These are phyloP conservation scores for Kodamaea sp. DNA, from an alignment of 1,139 yeast genomes.

Conservation along the genomic window DNA sequence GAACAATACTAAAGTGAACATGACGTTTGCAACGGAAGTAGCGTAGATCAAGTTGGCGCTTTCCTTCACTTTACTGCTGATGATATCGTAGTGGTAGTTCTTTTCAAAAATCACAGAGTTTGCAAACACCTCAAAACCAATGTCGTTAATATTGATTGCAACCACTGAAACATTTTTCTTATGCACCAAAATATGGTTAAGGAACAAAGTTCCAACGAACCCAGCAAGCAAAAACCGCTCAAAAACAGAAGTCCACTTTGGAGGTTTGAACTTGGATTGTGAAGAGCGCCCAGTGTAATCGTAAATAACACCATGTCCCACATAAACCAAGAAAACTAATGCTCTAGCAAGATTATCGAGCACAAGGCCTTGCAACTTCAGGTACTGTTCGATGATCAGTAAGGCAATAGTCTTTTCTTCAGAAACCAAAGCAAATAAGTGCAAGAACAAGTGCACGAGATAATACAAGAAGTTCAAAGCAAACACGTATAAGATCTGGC, in stretches of 20 bases:
- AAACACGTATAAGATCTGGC: slow-evolving; percentile 3
- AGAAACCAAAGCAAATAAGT: slow-evolving; percentile 6
- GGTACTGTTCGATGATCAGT: slow-evolving; percentile 1
- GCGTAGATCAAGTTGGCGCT: slow-evolving; percentile 5
- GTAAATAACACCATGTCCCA: slow-evolving; percentile 11
- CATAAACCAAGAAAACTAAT: slow-evolving; percentile 6
- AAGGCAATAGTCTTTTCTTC: slow-evolving; percentile 2
- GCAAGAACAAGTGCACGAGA: slow-evolving; percentile 4
- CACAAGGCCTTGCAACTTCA: slow-evolving; percentile 4
- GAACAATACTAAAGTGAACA: slow-evolving; percentile 3
- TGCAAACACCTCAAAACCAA: slow-evolving; percentile 8
- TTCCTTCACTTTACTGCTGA: slow-evolving; percentile 1
- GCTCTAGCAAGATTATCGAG: slow-evolving; percentile 3
- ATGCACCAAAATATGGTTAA: slow-evolving; percentile 8
- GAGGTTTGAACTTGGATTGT: slow-evolving; percentile 6
- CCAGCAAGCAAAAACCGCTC: neutral
- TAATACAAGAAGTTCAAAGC: slow-evolving; percentile 6
- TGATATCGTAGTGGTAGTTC: slow-evolving; percentile 7
- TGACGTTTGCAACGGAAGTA: slow-evolving; percentile 7
- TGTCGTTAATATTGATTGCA: slow-evolving; percentile 4
- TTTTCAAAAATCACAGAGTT: slow-evolving; percentile 7
- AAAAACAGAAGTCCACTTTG: slow-evolving; percentile 1
- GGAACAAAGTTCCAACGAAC: slow-evolving; percentile 3
- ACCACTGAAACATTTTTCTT: slow-evolving; percentile 3
- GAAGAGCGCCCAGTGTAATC: slow-evolving; percentile 1